Evolutionary conservation across 2,329 filamentous ascomycete genomes (phyloP), one percentile per base, ranked within the genome.

Genomic region (Chrysoporthe austroafricana): DNA sequence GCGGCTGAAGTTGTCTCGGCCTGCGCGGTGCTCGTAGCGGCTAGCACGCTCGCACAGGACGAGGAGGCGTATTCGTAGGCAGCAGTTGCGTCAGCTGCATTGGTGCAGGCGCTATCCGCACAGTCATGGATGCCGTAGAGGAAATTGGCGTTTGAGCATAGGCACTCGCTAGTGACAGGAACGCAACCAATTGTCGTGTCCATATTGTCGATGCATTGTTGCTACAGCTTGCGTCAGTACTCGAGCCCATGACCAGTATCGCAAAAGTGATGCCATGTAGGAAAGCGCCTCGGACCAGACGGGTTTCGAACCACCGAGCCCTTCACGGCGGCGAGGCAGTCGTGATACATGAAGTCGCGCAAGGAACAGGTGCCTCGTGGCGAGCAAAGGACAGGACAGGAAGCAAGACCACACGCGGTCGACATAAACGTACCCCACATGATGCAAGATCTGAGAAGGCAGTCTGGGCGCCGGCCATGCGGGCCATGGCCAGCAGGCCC

Each of bases 101-200:
- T 42, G 14, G 67, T 39, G 66, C 74, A 76, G 8, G 61, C 62
- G 2, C 50, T n/a, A 9, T 14, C 32, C 6, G 72, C 71, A 59
- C 74, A 76, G 58, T 73, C 71, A 21, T 56, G 56, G 34, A 75
- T 70, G 26, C 59, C 66, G 16, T 65, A 64, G 21, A 58, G 46
- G 46, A 70, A 76, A 32, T 70, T 64, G 34, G 36, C 16, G 4
- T 70, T 70, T n/a, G 66, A 65, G 66, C 74, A 76, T 16, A 76
- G 56, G 63, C 74, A 76, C 54, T 64, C 56, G 18, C 65, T 62
- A 8, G 66, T 70, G 26, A 69, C 66, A 11, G 69, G 69, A 26
- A 68, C 64, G 43, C 66, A 69, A 18, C 63, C 63, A 32, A 64
- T 44, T 2, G 58, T 63, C n/a, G 52, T 66, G 48, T 62, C 36